phyloP scores from a whole-genome alignment of 2,329 filamentous ascomycete species.

The Paecilomyces formosus region DNA sequence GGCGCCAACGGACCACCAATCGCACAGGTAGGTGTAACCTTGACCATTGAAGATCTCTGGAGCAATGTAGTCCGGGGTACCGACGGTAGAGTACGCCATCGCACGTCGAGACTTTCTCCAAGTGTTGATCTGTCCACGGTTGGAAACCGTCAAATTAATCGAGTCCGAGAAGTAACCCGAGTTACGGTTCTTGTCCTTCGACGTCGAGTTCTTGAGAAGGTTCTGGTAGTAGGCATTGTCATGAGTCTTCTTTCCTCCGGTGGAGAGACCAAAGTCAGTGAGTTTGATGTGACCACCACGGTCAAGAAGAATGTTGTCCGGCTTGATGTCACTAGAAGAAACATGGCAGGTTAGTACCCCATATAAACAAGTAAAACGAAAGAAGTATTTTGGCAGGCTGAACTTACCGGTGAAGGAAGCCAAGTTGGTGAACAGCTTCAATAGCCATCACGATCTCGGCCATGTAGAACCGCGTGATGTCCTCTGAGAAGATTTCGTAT shows the following conservation, averaged over 20 bases:
- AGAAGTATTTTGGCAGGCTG: not conserved
- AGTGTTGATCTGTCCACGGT: constrained; percentile 95
- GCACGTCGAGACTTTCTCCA: constrained; percentile 93
- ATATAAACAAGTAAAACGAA: not conserved
- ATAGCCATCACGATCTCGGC: constrained; percentile 97
- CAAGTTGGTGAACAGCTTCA: constrained; percentile 93
- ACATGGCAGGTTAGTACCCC: not conserved
- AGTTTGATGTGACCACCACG: constrained; percentile 95
- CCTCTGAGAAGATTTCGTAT: constrained; percentile 98
- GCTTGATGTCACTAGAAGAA: constrained; percentile 80
- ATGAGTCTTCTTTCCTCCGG: constrained; percentile 94
- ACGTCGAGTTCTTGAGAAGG: constrained; percentile 71
- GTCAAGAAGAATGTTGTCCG: constrained; percentile 95
- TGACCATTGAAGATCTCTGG: constrained; percentile 97
- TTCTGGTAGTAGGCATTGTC: constrained; percentile 98
- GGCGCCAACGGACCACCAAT: constrained; percentile 98
- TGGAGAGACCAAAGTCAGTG: constrained; percentile 95
- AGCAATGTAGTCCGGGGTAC: constrained; percentile 96
- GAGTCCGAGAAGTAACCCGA: constrained; percentile 89
- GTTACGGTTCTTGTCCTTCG: constrained; percentile 70
- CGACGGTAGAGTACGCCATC: constrained; percentile 97
- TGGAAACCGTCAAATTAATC: constrained; percentile 96
- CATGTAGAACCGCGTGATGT: constrained; percentile 99
- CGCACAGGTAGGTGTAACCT: constrained; percentile 92
- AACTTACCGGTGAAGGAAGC: constrained; percentile 91